Conservation (phyloP, 2,329 filamentous ascomycete species). For the Epichloe scottii region DNA sequence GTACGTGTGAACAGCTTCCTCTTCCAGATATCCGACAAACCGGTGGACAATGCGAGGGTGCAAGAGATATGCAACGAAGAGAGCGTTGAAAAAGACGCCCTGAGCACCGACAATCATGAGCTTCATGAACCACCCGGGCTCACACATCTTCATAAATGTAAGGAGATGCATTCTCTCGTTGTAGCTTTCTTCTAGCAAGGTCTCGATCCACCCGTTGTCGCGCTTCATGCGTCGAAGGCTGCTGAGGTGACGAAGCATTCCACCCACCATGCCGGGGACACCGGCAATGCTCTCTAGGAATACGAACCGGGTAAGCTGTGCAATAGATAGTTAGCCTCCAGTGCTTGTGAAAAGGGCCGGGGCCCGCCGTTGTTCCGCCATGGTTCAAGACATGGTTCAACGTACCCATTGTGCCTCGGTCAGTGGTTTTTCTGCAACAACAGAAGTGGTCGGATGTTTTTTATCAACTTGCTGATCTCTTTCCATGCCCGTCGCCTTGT, state of each 20-base stretch:
- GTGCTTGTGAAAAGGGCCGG: background rate
- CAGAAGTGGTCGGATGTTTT: constrained; percentile 40
- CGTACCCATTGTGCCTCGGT: constrained; percentile 73
- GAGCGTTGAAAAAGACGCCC: constrained; percentile 90
- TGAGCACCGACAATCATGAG: constrained; percentile 84
- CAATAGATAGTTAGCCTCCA: background rate
- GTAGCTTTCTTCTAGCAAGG: constrained; percentile 76
- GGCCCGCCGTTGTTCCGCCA: background rate
- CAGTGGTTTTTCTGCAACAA: constrained; percentile 45
- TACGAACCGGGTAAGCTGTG: constrained; percentile 63
- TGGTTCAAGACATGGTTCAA: background rate
- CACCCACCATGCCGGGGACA: constrained; percentile 93
- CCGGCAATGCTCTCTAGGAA: constrained; percentile 93
- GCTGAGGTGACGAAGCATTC: constrained; percentile 81
- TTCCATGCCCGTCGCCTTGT: constrained; percentile 60
- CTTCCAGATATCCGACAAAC: constrained; percentile 93
- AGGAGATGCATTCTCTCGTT: constrained; percentile 91
- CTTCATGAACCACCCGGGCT: constrained; percentile 71
- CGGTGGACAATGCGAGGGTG: constrained; percentile 82
- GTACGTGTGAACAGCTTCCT: constrained; percentile 94
- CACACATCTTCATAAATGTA: constrained; percentile 82
- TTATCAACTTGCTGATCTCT: constrained; percentile 59
- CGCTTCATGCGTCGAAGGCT: constrained; percentile 75
- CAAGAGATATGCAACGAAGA: constrained; percentile 81
- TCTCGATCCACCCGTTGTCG: constrained; percentile 96